Evolutionary conservation across 2,329 filamentous ascomycete species (phyloP), one percentile per base, ranked within the genome.

Genomic region (Cladosporium oxysporum): DNA sequence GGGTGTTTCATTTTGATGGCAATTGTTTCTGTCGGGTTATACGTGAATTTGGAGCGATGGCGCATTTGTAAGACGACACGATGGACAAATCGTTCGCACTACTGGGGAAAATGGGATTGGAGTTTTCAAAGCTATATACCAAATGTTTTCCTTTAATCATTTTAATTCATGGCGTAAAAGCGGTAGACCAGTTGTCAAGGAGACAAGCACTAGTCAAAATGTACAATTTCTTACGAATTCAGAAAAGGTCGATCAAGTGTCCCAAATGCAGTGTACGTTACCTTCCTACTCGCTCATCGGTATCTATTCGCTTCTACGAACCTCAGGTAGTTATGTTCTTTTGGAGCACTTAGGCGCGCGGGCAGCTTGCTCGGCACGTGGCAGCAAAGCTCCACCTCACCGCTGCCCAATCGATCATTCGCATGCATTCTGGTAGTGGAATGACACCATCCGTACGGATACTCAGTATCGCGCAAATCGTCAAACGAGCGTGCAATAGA

Each of bases 61-160:
- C 52, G 52, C 8, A 57, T 35, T 3, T 23, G 41, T 47, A 23
- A 47, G 41, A 47, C 41, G 41, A 3, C 41, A 47, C 41, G 41
- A 23, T 21, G 41, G 21, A 47, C 21, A 47, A 8, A 21, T 47
- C 41, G 41, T 47, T 12, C 41, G 41, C 41, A 47, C 41, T n/a
- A 21, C 21, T 47, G 21, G 41, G 41, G 41, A 47, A 47, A 47
- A 12, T 47, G 41, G 37, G 41, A n/a, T 21, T 23, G 11, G 41
- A 21, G n/a, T 47, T n/a, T 47, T 47, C n/a, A 4, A 47, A 28
- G 57, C 47, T 59, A 59, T 59, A 59, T 59, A 59, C 57, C 57
- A 59, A 44, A 18, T 5, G 16, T n/a, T 23, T 23, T 31, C 26
- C 26, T 47, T 31, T 31, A 21, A 23, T 58, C 23, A 10, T 58